A percentile compares a stretch with the other conserved stretches of the same genome.
Evolutionary conservation across 106 monocot species (phyloP).

Genomic region (Phalaenopsis aphrodite): DNA sequence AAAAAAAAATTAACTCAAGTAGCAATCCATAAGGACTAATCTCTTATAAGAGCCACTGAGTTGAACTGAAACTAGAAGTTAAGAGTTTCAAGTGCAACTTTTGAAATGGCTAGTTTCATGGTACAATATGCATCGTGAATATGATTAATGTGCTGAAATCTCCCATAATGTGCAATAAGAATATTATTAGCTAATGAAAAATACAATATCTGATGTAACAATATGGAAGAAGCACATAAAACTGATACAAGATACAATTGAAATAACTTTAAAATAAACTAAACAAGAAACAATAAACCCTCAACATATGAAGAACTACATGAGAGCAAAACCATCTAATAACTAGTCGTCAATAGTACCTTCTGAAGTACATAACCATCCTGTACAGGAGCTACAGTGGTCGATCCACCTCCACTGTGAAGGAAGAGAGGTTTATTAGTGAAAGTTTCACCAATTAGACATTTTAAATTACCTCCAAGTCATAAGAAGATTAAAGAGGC

Average conservation of each 20-base stretch:
- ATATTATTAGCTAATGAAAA: not conserved
- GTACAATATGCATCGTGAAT: not conserved
- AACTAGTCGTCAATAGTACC: conserved; percentile 34
- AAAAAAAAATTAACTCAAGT: too few relatives aligned
- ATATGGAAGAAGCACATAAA: not conserved
- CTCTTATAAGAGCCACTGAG: too few relatives aligned
- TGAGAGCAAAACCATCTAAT: not conserved
- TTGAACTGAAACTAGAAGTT: too few relatives aligned
- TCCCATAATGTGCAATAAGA: not conserved
- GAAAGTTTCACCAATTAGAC: not conserved
- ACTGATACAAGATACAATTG: not conserved
- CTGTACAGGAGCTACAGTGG: conserved; percentile 88
- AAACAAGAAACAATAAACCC: not conserved
- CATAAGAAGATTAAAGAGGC: not conserved
- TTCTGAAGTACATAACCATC: conserved; percentile 98
- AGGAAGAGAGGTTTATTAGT: conserved; percentile 3
- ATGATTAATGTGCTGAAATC: not conserved
- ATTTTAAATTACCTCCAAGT: not conserved
- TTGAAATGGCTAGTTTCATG: not conserved
- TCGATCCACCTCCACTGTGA: conserved; percentile 86
- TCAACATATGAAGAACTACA: not conserved
- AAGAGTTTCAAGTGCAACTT: not conserved
- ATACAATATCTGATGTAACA: not conserved
- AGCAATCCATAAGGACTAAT: too few relatives aligned
- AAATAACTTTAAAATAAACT: not conserved